Base-by-base conservation (phyloP, 2,329 filamentous ascomycete species). In the Triangularia setosa region DNA sequence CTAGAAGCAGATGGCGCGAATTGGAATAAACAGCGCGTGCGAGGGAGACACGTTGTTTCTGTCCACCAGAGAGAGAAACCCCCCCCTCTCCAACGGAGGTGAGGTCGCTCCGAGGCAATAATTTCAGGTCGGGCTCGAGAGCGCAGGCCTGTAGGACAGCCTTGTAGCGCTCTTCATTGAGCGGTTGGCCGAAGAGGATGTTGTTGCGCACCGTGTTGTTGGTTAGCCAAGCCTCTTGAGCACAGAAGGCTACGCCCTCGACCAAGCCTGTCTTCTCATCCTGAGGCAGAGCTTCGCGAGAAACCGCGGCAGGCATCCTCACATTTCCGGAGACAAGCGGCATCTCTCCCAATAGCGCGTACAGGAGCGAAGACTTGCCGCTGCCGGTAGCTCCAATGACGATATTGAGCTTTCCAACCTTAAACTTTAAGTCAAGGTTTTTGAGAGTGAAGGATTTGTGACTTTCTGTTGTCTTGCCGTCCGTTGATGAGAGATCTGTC, bases 21-120 rank as follows among this genome's bases (percentile, higher is more conserved):
- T 92, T 93, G 70, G 92, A 96, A 78, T 98, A 98, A n/a, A 98
- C 83, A 1, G 94, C 94, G 70, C 94, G 88, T n/a, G 94, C 94
- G 54, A 98, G 84, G n/a, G 93, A 97, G 57, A 98, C 97, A 63
- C 94, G 89, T 77, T 97, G 94, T 78, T 97, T 97, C 78, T 98
- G 94, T 6, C 94, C 94, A 67, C 95, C 94, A 6, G 94, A 98
- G 12, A 98, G 85, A n/a, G 93, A 93, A 66, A 98, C 96, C 25
- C 94, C 94, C 77, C 97, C 97, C 75, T 98, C 95, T 61, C 94
- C 94, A 48, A 98, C 93, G n/a, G 96, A 80, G 0, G 94, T 97
- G 75, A 95, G 86, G 74, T 98, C 94, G 57, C 94, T 94, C 63
- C 88, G 87, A 74, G 97, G 93, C 1, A 98, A 84, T 56, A 97